Base-by-base conservation (phyloP, 73 alveolate genomes). In the Tetrahymena borealis region DNA sequence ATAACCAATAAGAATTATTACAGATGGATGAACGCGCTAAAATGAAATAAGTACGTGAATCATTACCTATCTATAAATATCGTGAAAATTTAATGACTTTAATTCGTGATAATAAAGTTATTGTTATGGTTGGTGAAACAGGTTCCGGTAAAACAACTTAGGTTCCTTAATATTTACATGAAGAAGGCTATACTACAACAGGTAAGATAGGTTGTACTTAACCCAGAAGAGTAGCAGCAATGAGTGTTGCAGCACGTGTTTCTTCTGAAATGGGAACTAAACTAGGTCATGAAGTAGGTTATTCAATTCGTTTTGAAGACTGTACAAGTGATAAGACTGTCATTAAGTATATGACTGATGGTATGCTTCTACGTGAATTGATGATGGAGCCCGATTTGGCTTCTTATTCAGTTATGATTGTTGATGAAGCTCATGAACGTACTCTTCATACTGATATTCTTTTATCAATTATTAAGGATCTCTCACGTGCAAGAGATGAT, bases 221-320 rank as follows among this genome's bases (percentile, higher is more conserved):
- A 95, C 99, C 99, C 1, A 95, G 99, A 91, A 97, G 99, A 94
- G 99, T 99, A 4, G 99, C 99, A 12, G 99, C 99, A 11, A 97
- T 99, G 99, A 96, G 99, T 92, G 99, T 99, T 13, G 99, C 99
- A 32, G 98, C 99, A 11, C 95, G 99, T 92, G 99, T 99, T 33
- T 99, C 99, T 18, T 90, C 39, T 78, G 99, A 99, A 96, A 97
- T 96, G 99, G 98, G 95, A 38, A 99, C 97, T 31, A 98, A 99
- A 96, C 96, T 99, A 40, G 99, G 99, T 11, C 99, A 98, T 92
- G 99, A 98, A 94, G 99, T 99, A 12, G 99, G 99, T 10, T 99
- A 99, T 97, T 95, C 99, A 32, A 99, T 99, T 90, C 95, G 99
- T 77, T 99, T 99, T 95, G 99, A 99, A 97, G 97, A 94, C 94